phyloP scores from a whole-genome alignment of 2,329 filamentous ascomycete genomes.

The Diaporthe caulivora region DNA sequence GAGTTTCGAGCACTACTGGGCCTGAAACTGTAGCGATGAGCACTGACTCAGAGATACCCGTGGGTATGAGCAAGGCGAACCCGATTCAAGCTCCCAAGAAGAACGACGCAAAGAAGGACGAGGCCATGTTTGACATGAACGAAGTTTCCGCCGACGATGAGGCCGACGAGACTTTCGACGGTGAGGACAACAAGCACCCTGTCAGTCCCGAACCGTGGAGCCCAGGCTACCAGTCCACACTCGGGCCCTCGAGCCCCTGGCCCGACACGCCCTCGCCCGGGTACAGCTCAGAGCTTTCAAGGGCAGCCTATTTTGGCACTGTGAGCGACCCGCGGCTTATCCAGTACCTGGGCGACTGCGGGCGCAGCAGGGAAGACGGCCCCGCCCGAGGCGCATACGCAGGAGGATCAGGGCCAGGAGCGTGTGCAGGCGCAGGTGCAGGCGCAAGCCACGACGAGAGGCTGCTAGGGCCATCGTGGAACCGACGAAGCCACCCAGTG shows the following conservation, averaged over 20 bases:
- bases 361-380: conserved; percentile 16
- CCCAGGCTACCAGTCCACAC: neutral
- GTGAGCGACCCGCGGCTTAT: conserved; percentile 17
- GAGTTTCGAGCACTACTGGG: neutral
- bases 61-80: neutral
- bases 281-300: conserved; percentile 18
- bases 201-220: neutral
- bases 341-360: conserved; percentile 15
- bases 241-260: conserved; percentile 4
- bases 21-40: neutral
- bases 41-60: neutral
- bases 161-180: neutral
- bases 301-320: conserved; percentile 29
- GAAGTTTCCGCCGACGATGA: neutral
- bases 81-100: neutral
- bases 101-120: neutral
- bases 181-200: neutral
- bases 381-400: conserved; percentile 15
- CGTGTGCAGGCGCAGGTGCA: neutral
- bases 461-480: neutral
- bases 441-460: neutral
- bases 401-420: neutral
- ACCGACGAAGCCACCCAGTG: neutral
- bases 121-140: neutral
- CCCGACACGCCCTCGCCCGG: conserved; percentile 1